phyloP scores from a whole-genome alignment of 1,284 basidiomycete species.

The Cryptococcus sp. region DNA sequence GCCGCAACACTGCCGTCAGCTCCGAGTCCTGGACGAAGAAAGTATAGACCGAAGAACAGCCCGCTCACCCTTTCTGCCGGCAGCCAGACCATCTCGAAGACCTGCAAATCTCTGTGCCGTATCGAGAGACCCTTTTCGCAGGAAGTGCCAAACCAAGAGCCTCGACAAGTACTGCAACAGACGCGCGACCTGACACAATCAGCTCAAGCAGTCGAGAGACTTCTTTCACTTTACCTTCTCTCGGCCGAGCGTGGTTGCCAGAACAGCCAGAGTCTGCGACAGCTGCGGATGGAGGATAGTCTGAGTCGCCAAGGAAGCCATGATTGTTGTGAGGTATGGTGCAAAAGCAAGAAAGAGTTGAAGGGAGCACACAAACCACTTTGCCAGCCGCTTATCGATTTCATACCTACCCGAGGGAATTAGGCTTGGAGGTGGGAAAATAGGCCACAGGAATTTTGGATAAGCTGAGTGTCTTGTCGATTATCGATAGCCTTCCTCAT shows the following conservation, averaged over 20 bases:
- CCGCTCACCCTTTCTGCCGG: constrained; percentile 67
- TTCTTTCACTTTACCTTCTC: constrained; percentile 63
- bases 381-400: too few species aligned
- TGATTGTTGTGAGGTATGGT: constrained; percentile 10
- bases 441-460: too few species aligned
- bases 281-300: constrained; percentile 76
- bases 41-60: too few species aligned
- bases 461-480: too few species aligned
- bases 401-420: too few species aligned
- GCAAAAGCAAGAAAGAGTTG: too few species aligned
- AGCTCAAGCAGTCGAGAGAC: too few species aligned
- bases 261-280: constrained; percentile 68
- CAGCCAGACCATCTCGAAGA: constrained; percentile 70
- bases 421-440: too few species aligned
- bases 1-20: constrained; percentile 65
- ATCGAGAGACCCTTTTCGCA: constrained; percentile 58
- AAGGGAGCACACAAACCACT: too few species aligned
- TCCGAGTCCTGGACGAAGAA: too few species aligned
- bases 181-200: constrained; percentile 66
- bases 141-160: constrained; percentile 77
- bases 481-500: too few species aligned
- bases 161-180: constrained; percentile 87
- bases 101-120: constrained; percentile 69
- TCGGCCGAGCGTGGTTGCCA: constrained; percentile 73
- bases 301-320: constrained; percentile 56